Percentiles rank a stretch among this genome's conserved stretches.
Conservation (phyloP, 352 stramenopile species). For the Phytopythium vexans region DNA sequence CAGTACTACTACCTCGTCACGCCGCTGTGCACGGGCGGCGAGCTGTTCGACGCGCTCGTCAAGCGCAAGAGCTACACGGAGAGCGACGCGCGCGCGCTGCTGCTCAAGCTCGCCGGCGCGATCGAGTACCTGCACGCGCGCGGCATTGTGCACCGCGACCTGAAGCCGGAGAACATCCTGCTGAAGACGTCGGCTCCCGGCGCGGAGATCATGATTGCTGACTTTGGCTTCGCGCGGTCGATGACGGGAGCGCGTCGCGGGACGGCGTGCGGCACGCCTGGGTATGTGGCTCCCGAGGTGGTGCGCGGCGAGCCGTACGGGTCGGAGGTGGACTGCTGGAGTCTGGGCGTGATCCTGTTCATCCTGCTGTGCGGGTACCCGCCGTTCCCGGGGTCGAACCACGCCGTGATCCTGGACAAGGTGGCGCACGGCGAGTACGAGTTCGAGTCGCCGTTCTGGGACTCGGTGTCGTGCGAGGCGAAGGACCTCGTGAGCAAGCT, state of each 20-base stretch:
- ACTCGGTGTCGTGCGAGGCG: conserved; percentile 90
- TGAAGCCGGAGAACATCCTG: conserved; percentile 90
- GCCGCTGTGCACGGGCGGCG: conserved; percentile 76
- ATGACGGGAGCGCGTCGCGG: conserved; percentile 51
- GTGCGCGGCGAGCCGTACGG: conserved; percentile 87
- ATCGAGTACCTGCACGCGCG: conserved; percentile 92
- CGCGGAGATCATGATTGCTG: conserved; percentile 82
- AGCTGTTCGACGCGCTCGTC: conserved; percentile 96
- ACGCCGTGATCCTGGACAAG: conserved; percentile 67
- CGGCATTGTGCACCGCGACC: conserved; percentile 90
- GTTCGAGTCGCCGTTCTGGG: conserved; percentile 92
- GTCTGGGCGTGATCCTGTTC: conserved; percentile 92
- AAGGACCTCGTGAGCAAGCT: conserved; percentile 95
- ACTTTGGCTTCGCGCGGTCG: conserved; percentile 86
- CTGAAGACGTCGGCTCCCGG: conserved; percentile 72
- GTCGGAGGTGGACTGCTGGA: conserved; percentile 92
- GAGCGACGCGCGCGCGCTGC: conserved; percentile 90
- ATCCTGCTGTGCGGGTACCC: conserved; percentile 93
- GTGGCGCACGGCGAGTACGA: conserved; percentile 86
- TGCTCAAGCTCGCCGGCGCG: conserved; percentile 88
- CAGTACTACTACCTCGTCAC: conserved; percentile 83
- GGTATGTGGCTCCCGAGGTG: conserved; percentile 94
- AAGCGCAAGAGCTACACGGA: conserved; percentile 95
- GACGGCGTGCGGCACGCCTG: conserved; percentile 80
- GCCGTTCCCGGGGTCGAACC: conserved; percentile 74